These are phyloP conservation scores for Rhodamnia rubescens DNA, from an alignment of 345 rosid genomes.

Conservation along the genomic window DNA sequence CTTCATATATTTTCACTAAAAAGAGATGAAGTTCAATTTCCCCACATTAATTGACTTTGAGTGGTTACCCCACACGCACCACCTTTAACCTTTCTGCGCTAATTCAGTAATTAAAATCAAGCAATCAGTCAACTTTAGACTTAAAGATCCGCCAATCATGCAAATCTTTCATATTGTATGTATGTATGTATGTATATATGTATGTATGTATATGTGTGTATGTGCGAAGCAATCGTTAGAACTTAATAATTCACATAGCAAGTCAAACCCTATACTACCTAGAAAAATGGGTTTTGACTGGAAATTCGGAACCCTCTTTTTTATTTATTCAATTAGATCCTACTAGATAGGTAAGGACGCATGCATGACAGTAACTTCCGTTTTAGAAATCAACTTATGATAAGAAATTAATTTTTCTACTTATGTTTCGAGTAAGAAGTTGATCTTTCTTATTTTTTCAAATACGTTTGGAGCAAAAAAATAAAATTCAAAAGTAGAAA, in stretches of 20 bases:
- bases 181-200: not conserved
- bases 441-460: no score
- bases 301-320: not conserved
- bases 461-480: no score
- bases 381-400: no score
- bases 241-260: no score
- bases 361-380: no score
- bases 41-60: not conserved
- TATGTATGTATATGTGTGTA: not conserved
- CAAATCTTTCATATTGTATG: not conserved
- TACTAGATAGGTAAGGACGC: no score
- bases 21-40: not conserved
- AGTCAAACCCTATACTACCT: not conserved
- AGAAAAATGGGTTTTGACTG: not conserved
- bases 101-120: not conserved
- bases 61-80: not conserved
- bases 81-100: not conserved
- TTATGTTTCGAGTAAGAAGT: no score
- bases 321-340: not conserved
- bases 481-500: no score
- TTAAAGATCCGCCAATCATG: not conserved
- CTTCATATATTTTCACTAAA: not conserved
- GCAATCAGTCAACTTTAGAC: not conserved
- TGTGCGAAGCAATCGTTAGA: not conserved
- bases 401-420: no score